Evolutionary conservation across 2,329 filamentous ascomycete species (phyloP).

Genomic region (Tolypocladium paradoxum): DNA sequence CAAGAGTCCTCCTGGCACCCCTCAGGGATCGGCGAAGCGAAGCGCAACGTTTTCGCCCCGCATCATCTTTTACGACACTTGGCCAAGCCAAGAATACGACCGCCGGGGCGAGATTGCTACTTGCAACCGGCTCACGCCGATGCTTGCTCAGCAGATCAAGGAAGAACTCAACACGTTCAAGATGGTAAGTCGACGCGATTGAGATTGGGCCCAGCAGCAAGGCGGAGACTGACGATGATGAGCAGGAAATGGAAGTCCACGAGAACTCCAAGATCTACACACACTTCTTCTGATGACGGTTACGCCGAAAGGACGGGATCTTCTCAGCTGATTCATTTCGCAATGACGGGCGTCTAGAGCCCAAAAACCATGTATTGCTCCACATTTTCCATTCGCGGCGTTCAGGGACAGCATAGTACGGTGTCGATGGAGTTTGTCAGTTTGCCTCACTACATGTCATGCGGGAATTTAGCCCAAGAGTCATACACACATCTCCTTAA

Average conservation of each 20-base stretch:
- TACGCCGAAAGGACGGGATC: constrained; percentile 10
- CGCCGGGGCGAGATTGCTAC: constrained; percentile 92
- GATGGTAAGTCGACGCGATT: constrained; percentile 43
- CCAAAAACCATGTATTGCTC: constrained; percentile 34
- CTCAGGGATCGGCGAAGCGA: constrained; percentile 52
- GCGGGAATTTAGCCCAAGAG: constrained; percentile 23
- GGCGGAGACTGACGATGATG: constrained; percentile 23
- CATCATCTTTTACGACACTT: constrained; percentile 92
- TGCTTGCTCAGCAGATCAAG: constrained; percentile 98
- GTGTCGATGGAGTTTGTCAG: constrained; percentile 42
- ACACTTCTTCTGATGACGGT: constrained; percentile 83
- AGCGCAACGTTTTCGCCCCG: constrained; percentile 77
- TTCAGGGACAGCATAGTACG: constrained; percentile 48
- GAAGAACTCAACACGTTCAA: constrained; percentile 99
- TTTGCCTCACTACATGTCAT: constrained; percentile 25
- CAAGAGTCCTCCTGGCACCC: constrained; percentile 72
- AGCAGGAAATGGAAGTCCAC: constrained; percentile 98
- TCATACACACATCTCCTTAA: constrained; percentile 28
- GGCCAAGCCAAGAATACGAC: constrained; percentile 92
- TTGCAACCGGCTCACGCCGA: constrained; percentile 92
- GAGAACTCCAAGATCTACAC: constrained; percentile 98
- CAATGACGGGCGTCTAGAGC: constrained; percentile 12
- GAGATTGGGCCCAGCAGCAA: background rate
- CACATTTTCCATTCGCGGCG: constrained; percentile 39
- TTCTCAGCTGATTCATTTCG: constrained; percentile 16